Percentiles rank a stretch among this genome's conserved stretches.
Evolutionary conservation across 805 yeast genomes (phyloP).

Genomic region (Ogataea salicorniae): DNA sequence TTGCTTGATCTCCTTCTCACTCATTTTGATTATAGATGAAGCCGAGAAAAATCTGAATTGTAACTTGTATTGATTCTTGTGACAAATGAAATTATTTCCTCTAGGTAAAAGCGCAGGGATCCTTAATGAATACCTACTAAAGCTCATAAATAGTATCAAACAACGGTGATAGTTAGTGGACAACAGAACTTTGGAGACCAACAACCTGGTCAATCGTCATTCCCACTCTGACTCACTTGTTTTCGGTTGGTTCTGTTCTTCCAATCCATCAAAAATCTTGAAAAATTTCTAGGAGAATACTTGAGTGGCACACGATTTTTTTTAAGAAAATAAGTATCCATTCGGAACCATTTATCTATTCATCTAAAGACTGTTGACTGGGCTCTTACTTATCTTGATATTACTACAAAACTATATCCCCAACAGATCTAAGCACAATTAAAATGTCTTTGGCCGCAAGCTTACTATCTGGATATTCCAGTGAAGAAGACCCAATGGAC

Average conservation of each 20-base stretch:
- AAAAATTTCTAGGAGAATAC: no score
- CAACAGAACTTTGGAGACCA: no score
- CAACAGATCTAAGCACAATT: no score
- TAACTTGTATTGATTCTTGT: conserved; percentile 2
- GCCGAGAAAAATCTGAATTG: conserved; percentile 8
- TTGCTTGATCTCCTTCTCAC: conserved; percentile 20
- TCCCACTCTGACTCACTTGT: neutral
- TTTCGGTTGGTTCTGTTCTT: no score
- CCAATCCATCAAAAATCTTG: no score
- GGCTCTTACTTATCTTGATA: no score
- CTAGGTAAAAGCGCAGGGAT: conserved; percentile 1
- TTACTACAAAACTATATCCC: no score
- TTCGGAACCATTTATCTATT: no score
- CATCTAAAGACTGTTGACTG: no score
- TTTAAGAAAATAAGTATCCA: no score
- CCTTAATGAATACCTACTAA: conserved; percentile 13
- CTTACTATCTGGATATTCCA: conserved; percentile 37
- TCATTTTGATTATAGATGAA: conserved; percentile 15
- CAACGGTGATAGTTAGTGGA: neutral
- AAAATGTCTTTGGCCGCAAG: conserved; percentile 38
- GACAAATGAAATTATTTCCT: neutral
- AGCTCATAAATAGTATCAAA: conserved; percentile 19
- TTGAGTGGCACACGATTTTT: no score
- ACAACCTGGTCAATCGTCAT: no score
- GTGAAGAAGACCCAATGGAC: conserved; percentile 23